A percentile compares a stretch with the other conserved stretches of the same genome.
Evolutionary conservation across 352 stramenopile species (phyloP).

Genomic region (Phytophthora pini): DNA sequence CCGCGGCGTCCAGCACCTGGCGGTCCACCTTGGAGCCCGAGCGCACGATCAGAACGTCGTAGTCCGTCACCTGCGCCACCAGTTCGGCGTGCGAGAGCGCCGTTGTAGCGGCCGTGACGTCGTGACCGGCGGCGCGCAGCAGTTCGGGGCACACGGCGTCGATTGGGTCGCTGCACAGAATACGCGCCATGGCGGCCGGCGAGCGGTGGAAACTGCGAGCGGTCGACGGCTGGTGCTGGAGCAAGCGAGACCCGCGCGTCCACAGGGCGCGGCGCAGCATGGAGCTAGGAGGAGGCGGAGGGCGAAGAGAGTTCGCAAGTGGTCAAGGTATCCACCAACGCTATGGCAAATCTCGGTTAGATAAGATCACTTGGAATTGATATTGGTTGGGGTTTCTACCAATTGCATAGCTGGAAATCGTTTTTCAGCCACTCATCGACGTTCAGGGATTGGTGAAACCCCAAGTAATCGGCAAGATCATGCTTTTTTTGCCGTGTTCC

Average conservation of each 20-base stretch:
- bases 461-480: slow-evolving; percentile 20
- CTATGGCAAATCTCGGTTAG: slow-evolving; percentile 9
- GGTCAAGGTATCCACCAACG: slow-evolving; percentile 9
- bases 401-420: neutral
- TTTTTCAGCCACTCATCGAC: slow-evolving; percentile 6
- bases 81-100: slow-evolving; percentile 69
- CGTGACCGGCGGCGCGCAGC: slow-evolving; percentile 80
- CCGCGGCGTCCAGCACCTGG: slow-evolving; percentile 67
- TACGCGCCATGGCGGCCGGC: slow-evolving; percentile 68
- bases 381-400: neutral
- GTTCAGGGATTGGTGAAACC: neutral
- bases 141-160: slow-evolving; percentile 82
- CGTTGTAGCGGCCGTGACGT: slow-evolving; percentile 67
- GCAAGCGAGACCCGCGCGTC: slow-evolving; percentile 41
- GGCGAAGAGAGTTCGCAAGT: slow-evolving; percentile 19
- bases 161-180: slow-evolving; percentile 91
- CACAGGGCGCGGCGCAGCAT: slow-evolving; percentile 66
- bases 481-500: slow-evolving; percentile 8
- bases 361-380: slow-evolving; percentile 4
- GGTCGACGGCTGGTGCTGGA: slow-evolving; percentile 28
- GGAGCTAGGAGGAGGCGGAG: slow-evolving; percentile 1
- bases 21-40: slow-evolving; percentile 84
- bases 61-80: slow-evolving; percentile 74
- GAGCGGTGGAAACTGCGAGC: slow-evolving; percentile 50
- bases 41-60: slow-evolving; percentile 91